A percentile compares a stretch with the other conserved stretches of the same genome.
Evolutionary conservation across 2,329 filamentous ascomycete species (phyloP).

Genomic region (Penicillium psychrosexuale): DNA sequence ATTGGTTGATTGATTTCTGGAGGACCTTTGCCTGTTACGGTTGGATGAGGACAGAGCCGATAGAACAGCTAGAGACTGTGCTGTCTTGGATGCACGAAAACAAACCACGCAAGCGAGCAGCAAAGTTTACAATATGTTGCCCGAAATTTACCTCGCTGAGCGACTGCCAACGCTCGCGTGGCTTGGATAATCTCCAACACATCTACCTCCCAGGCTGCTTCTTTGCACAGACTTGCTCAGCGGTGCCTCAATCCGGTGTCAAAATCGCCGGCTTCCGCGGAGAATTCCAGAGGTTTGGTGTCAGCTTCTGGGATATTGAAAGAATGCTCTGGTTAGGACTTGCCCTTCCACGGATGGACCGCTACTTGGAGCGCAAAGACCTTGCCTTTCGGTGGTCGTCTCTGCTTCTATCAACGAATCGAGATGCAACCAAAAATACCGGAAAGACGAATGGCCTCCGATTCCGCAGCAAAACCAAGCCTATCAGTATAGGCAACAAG

Average conservation of each 20-base stretch:
- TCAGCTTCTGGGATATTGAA: not conserved
- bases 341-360: not conserved
- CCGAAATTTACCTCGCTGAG: rapidly evolving
- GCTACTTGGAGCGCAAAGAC: rapidly evolving
- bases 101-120: not conserved
- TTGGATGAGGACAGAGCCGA: not conserved
- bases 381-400: not conserved
- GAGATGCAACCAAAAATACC: no score
- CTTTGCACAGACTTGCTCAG: not conserved
- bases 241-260: not conserved
- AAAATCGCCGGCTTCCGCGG: not conserved
- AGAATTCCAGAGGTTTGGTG: not conserved
- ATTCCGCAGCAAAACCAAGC: not conserved
- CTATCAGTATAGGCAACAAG: not conserved
- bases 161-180: no score
- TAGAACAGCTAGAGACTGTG: not conserved
- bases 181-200: not conserved
- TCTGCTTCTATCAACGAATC: not conserved
- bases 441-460: not conserved
- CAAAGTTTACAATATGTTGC: not conserved
- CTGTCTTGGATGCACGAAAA: not conserved
- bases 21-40: rapidly evolving
- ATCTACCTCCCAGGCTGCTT: not conserved
- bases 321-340: not conserved
- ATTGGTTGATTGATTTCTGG: not conserved